Evolutionary conservation across 352 stramenopile species (phyloP).

Genomic region (Lagenidium sp.): DNA sequence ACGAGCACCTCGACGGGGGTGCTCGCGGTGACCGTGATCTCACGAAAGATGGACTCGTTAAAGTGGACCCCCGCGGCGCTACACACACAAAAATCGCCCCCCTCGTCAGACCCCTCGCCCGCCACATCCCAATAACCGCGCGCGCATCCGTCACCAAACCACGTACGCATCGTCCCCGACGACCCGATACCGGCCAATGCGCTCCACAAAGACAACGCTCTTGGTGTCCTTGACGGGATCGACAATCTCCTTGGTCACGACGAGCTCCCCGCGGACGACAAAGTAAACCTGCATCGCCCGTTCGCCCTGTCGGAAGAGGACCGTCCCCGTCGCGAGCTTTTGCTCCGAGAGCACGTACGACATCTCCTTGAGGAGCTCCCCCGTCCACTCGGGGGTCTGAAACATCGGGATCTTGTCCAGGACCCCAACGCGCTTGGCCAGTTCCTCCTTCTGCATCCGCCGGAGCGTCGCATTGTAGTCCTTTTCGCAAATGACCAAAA

Average conservation of each 20-base stretch:
- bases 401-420: constrained; percentile 65
- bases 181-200: constrained; percentile 46
- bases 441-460: constrained; percentile 62
- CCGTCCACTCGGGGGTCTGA: constrained; percentile 64
- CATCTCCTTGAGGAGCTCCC: constrained; percentile 58
- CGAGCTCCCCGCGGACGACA: constrained; percentile 53
- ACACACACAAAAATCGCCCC: constrained; percentile 1
- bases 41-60: constrained; percentile 51
- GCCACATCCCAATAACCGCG: no score
- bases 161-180: constrained; percentile 68
- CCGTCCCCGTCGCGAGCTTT: constrained; percentile 27
- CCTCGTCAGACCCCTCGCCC: no score
- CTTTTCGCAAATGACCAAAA: constrained; percentile 65
- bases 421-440: constrained; percentile 40
- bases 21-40: constrained; percentile 50
- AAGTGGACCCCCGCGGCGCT: constrained; percentile 55
- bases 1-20: constrained; percentile 62
- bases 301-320: constrained; percentile 51
- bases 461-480: constrained; percentile 68
- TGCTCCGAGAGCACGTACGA: constrained; percentile 65
- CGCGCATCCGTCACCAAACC: no score
- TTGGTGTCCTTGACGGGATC: constrained; percentile 22
- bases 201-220: constrained; percentile 44
- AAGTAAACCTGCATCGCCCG: constrained; percentile 62
- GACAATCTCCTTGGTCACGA: constrained; percentile 39